Conservation (phyloP, 1,284 basidiomycete species). For the Trametes hirsuta region DNA sequence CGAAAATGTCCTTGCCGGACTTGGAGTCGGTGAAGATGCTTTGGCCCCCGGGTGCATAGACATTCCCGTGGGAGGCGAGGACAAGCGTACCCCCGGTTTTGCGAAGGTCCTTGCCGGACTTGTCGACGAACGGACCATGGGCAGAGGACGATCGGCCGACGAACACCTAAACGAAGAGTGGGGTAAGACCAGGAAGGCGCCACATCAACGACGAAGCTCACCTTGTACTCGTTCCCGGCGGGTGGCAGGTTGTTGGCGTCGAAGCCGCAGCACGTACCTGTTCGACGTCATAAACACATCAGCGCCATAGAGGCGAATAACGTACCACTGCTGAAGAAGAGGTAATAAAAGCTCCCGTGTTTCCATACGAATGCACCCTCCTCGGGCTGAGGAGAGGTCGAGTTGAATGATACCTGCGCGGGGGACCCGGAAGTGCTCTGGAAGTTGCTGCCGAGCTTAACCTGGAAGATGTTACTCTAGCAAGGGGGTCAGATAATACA, state of each 20-base stretch:
- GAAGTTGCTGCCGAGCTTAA: slow-evolving; percentile 19
- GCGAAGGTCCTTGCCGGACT: slow-evolving; percentile 29
- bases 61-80: slow-evolving; percentile 38
- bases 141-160: slow-evolving; percentile 36
- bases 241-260: slow-evolving; percentile 28
- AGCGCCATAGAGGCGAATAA: neutral
- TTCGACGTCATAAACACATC: neutral
- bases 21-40: slow-evolving; percentile 24
- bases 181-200: neutral
- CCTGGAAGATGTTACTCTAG: slow-evolving; percentile 21
- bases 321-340: slow-evolving; percentile 29
- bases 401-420: slow-evolving; percentile 25
- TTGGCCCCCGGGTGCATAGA: slow-evolving; percentile 29
- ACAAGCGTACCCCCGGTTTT: slow-evolving; percentile 37
- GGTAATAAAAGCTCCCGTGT: slow-evolving; percentile 27
- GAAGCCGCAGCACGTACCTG: slow-evolving; percentile 21
- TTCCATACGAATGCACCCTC: slow-evolving; percentile 27
- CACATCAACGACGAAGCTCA: neutral
- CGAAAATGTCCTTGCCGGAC: slow-evolving; percentile 25
- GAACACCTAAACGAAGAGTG: slow-evolving; percentile 17
- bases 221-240: slow-evolving; percentile 32
- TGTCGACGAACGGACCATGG: slow-evolving; percentile 36
- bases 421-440: slow-evolving; percentile 13
- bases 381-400: slow-evolving; percentile 22
- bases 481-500: neutral